phyloP scores from a whole-genome alignment of 345 rosid species.

The Camelina neglecta region DNA sequence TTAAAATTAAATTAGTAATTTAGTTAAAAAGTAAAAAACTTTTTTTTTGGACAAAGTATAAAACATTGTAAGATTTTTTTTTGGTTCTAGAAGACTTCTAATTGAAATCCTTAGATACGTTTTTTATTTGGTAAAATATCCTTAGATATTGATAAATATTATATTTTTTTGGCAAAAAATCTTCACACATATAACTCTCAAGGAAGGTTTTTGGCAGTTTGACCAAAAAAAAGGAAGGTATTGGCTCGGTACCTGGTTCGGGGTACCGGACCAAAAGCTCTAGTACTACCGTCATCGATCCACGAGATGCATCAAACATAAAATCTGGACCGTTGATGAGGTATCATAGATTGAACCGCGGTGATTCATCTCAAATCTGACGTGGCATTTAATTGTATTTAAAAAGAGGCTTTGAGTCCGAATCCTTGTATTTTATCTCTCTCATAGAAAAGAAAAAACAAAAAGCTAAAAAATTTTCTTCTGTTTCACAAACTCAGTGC shows the following conservation, averaged over 20 bases:
- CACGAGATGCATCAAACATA: conserved; percentile 29
- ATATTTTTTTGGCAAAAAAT: too few species aligned
- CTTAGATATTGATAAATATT: too few species aligned
- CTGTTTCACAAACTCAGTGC: conserved; percentile 40
- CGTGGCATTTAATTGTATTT: conserved; percentile 72
- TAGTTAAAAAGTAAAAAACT: background rate
- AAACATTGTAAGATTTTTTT: too few species aligned
- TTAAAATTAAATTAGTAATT: background rate
- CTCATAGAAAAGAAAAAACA: conserved; percentile 48
- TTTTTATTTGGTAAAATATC: too few species aligned
- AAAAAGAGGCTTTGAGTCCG: conserved; percentile 58
- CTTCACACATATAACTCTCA: too few species aligned
- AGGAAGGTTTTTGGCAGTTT: too few species aligned
- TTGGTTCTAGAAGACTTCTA: too few species aligned
- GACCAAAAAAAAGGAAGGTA: background rate
- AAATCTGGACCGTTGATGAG: conserved; percentile 21
- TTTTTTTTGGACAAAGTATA: too few species aligned
- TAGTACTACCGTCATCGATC: conserved; percentile 38
- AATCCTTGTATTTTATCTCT: conserved; percentile 51
- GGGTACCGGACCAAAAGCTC: background rate
- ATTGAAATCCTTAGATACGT: too few species aligned
- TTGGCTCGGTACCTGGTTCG: background rate
- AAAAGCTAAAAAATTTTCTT: conserved; percentile 31
- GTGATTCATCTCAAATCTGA: conserved; percentile 5
- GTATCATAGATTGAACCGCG: conserved; percentile 12